A percentile compares a stretch with the other conserved stretches of the same genome.
Conservation (phyloP, 257 asterid genomes). For the Przewalskia tangutica region DNA sequence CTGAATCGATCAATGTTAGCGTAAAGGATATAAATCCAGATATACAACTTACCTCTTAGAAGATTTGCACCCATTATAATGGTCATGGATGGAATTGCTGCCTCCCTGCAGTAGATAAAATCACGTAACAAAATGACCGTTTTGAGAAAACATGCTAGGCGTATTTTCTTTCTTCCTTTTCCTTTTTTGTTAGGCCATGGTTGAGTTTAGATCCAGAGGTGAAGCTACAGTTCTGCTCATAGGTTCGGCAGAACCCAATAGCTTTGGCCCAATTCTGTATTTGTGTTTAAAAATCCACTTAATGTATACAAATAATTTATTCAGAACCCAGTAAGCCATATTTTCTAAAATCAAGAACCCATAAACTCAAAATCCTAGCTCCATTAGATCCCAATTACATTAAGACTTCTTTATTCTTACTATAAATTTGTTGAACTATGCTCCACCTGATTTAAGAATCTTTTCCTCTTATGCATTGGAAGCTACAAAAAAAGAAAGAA, state of each 20-base stretch:
- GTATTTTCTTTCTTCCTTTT: background rate
- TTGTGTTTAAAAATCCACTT: too few relatives aligned
- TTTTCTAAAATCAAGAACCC: too few relatives aligned
- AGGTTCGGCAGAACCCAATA: too few relatives aligned
- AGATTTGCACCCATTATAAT: constrained; percentile 22
- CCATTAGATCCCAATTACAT: background rate
- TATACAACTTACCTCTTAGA: constrained; percentile 6
- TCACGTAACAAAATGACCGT: background rate
- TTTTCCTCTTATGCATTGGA: background rate
- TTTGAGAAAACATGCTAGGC: background rate
- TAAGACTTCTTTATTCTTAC: background rate
- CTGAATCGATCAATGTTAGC: background rate
- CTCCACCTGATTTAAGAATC: too few relatives aligned
- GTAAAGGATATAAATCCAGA: background rate
- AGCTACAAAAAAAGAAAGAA: background rate
- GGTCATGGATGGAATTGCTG: constrained; percentile 24
- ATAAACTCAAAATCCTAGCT: too few relatives aligned
- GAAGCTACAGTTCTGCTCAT: too few relatives aligned
- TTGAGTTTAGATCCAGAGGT: background rate
- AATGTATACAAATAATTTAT: too few relatives aligned
- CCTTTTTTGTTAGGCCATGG: background rate
- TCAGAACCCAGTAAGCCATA: too few relatives aligned
- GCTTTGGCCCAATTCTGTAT: too few relatives aligned
- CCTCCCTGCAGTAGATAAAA: constrained; percentile 10
- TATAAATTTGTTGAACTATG: background rate